Conservation (phyloP, 2,329 filamentous ascomycete species). For the Fusarium scirpi region DNA sequence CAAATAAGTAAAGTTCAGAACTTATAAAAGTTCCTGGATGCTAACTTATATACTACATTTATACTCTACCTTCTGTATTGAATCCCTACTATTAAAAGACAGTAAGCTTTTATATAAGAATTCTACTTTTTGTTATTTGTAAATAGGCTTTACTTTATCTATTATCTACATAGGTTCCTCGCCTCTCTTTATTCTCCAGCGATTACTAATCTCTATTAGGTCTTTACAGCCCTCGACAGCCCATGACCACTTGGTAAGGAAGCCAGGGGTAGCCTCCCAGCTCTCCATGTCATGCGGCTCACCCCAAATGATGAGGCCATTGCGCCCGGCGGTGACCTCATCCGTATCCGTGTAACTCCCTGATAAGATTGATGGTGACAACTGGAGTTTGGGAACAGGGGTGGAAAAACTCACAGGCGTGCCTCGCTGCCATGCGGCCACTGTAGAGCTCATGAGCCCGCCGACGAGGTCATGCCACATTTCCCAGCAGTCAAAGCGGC, state of each 20-base stretch:
- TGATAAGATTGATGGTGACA: rapidly evolving
- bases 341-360: not conserved
- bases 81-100: too few relatives aligned
- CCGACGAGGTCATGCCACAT: not conserved
- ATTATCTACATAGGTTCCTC: not conserved
- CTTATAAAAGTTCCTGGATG: too few relatives aligned
- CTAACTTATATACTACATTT: too few relatives aligned
- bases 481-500: not conserved
- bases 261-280: constrained; percentile 2
- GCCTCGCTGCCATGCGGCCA: not conserved
- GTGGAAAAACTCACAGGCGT: not conserved
- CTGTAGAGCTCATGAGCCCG: not conserved
- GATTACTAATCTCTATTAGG: not conserved
- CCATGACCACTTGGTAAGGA: constrained; percentile 6
- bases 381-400: rapidly evolving
- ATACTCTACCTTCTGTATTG: too few relatives aligned
- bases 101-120: too few relatives aligned
- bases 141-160: too few relatives aligned
- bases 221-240: not conserved
- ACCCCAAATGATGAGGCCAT: not conserved
- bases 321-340: not conserved
- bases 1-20: too few relatives aligned
- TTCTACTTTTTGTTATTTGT: too few relatives aligned
- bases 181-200: not conserved
- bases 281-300: not conserved